Evolutionary conservation across 306 rosid species (phyloP), one percentile per base, ranked within the genome.

Genomic region (Quercus gilva): DNA sequence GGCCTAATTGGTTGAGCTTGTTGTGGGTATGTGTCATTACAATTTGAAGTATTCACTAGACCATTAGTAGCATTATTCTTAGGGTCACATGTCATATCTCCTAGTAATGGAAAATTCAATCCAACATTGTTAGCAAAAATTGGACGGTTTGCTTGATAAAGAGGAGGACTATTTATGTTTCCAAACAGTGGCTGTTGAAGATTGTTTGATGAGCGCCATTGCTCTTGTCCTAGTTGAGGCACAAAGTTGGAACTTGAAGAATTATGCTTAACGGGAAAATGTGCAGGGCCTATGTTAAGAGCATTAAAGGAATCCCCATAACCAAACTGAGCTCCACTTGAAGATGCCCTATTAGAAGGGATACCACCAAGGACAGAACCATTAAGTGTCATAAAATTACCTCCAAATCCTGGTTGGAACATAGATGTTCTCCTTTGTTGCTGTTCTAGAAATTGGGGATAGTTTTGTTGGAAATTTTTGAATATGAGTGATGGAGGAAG

Each of bases 401-500:
- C 20, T 28, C 69, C 70, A 28, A 2, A n/a, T 64, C 70, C 70
- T 29, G 35, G 41, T 63, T 63, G 69, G 20, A 63, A 31, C 12
- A 6, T 31, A 31, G 71, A 67, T 52, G 18, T 23, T 74, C 13
- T 43, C 60, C 76, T 3, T n/a, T 77, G 74, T 55, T 61, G 80
- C 1, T 55, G 71, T 7, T 23, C 20, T 0, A 72, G 80, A 7
- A 14, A 33, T 10, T 55, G 71, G 2, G 26, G 35, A 4, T 15
- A 1, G 31, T 59, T 68, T 55, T 12, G n/a, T 74, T 76, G 82
- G 5, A 67, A 12, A 3, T 71, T 76, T 56, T 19, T 73, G 45
- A 83, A 61, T 35, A 79, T 0, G 4, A 73, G 25, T 0, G 53
- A 49, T 49, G 68, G 1, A 17, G 91, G 79, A 29, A 86, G 81